Evolutionary conservation across 2,329 filamentous ascomycete genomes (phyloP).

Genomic region (Verruconis gallopava): DNA sequence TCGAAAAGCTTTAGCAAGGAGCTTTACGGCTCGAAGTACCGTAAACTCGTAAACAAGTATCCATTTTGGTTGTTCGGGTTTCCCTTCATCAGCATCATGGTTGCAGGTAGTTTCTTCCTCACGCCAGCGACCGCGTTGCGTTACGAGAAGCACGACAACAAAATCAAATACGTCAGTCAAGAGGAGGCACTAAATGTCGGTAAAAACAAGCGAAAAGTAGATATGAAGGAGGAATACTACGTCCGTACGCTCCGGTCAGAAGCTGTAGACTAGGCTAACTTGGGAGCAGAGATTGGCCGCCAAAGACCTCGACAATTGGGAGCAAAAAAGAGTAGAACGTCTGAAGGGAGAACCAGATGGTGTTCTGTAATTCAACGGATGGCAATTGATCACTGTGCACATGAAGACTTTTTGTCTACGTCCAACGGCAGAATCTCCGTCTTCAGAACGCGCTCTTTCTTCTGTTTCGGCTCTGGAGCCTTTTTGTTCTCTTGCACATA

Average conservation of each 20-base stretch:
- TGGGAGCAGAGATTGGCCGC: constrained; percentile 55
- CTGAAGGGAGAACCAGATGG: constrained; percentile 85
- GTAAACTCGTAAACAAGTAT: constrained; percentile 57
- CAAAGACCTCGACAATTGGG: constrained; percentile 91
- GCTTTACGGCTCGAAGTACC: constrained; percentile 42
- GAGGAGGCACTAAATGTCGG: constrained; percentile 80
- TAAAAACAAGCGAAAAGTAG: constrained; percentile 55
- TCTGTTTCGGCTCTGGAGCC: constrained; percentile 36
- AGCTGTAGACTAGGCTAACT: constrained; percentile 13
- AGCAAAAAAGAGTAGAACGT: constrained; percentile 86
- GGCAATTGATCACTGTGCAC: too few species aligned
- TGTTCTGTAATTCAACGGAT: constrained; percentile 46
- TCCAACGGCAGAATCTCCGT: constrained; percentile 1
- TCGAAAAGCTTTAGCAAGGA: constrained; percentile 55
- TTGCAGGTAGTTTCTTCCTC: constrained; percentile 84
- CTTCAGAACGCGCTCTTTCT: constrained; percentile 1
- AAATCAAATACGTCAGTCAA: constrained; percentile 69
- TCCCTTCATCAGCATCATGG: constrained; percentile 80
- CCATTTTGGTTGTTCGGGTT: constrained; percentile 91
- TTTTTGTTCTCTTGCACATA: constrained; percentile 97
- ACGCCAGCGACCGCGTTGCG: constrained; percentile 87
- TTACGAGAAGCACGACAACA: constrained; percentile 86
- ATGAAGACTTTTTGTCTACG: not conserved
- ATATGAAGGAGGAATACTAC: constrained; percentile 78
- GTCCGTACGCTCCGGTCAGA: constrained; percentile 40